A percentile compares a stretch with the other conserved stretches of the same genome.
These are phyloP conservation scores for Clavaria fumosa DNA, from an alignment of 768 basidiomycete genomes.

Conservation along the genomic window DNA sequence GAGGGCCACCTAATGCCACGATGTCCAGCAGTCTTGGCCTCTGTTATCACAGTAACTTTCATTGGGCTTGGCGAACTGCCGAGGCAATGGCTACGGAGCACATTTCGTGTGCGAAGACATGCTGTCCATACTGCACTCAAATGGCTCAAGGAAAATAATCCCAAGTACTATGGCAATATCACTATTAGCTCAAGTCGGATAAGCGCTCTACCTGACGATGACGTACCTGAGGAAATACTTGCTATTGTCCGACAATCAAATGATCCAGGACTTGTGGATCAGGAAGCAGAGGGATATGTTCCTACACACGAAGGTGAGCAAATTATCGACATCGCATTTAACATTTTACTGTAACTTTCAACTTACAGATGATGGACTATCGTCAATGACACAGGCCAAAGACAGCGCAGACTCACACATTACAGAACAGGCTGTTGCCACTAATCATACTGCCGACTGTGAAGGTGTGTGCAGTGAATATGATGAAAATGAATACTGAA, in stretches of 20 bases:
- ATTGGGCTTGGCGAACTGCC: constrained; percentile 15
- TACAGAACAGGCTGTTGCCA: no score
- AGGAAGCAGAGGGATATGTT: constrained; percentile 20
- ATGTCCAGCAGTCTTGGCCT: constrained; percentile 12
- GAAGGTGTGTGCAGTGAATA: no score
- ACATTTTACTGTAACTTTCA: no score
- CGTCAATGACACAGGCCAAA: neutral
- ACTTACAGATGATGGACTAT: no score
- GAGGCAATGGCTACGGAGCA: constrained; percentile 10
- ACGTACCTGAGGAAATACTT: constrained; percentile 18
- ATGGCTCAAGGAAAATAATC: constrained; percentile 21
- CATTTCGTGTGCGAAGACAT: constrained; percentile 14
- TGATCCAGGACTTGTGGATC: constrained; percentile 10
- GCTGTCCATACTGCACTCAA: constrained; percentile 15
- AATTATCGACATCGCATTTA: no score
- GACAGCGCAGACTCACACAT: no score
- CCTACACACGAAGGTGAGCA: constrained; percentile 8
- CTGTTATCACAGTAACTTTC: constrained; percentile 19
- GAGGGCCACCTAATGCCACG: constrained; percentile 16
- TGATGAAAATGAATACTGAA: no score
- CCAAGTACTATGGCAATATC: constrained; percentile 13
- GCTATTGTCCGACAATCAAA: constrained; percentile 9
- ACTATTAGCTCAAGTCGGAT: constrained; percentile 12
- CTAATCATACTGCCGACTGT: no score
- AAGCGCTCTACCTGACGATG: constrained; percentile 16